Conservation (phyloP, 2,329 filamentous ascomycete genomes). For the Sporothrix pseudoabietina region DNA sequence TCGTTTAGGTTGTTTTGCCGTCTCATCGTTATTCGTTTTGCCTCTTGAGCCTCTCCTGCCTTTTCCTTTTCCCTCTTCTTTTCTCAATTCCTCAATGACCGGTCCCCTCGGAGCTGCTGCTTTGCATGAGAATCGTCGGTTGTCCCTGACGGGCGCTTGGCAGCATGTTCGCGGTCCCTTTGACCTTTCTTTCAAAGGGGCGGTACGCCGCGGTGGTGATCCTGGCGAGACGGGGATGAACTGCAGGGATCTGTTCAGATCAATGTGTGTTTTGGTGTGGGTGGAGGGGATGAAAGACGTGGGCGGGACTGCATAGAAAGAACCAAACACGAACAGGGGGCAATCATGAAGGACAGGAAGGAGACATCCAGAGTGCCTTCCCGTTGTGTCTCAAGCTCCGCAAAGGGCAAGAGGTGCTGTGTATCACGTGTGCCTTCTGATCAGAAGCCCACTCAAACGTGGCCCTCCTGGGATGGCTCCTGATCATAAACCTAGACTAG, state of each 20-base stretch:
- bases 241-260: conserved; percentile 29
- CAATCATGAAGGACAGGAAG: not conserved
- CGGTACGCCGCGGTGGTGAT: conserved; percentile 20
- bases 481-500: too few species aligned
- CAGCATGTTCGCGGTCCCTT: not conserved
- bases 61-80: not conserved
- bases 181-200: not conserved
- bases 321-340: not conserved
- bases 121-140: not conserved
- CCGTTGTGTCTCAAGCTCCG: conserved; percentile 19
- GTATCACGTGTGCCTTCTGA: too few species aligned
- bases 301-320: not conserved
- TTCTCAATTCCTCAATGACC: not conserved
- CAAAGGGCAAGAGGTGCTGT: not conserved
- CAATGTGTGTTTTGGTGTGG: conserved; percentile 22
- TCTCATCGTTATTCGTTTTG: not conserved
- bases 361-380: not conserved
- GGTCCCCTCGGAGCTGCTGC: conserved; percentile 13
- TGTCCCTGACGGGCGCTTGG: not conserved
- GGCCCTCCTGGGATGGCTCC: too few species aligned
- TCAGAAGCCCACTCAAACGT: too few species aligned
- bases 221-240: conserved; percentile 27
- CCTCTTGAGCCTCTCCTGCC: not conserved
- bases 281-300: conserved; percentile 1
- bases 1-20: not conserved